Base-by-base conservation (phyloP, 2,329 filamentous ascomycete genomes). In the Emergomyces africanus region DNA sequence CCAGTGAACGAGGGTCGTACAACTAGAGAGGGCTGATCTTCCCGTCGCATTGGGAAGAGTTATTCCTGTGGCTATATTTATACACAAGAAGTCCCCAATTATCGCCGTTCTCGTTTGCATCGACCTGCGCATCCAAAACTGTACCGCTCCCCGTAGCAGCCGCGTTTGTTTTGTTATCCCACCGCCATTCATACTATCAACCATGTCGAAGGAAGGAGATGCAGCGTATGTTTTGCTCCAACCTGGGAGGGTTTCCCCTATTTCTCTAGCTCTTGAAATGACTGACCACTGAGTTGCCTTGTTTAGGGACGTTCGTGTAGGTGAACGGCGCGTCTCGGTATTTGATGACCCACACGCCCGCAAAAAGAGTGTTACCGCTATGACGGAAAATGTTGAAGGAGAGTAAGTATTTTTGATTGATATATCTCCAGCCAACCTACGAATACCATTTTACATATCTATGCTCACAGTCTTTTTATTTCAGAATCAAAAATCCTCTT, bases 401-500 rank as follows among this genome's bases (percentile, higher is more conserved):
- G 69, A 71, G 70, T 72, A 58, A 61, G 69, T 66, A 49, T 20
- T 23, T 30, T 23, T 33, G 23, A 10, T 25, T 33, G 6, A 35
- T 18, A n/a, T 14, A n/a, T 25, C 3, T 54, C 9, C 30, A 54
- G 35, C 35, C 35, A 14, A n/a, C 28, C 28, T 18, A 25, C 30
- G 14, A n/a, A 15, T 54, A 14, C 6, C n/a, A 12, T 50, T 60
- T 20, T 30, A 30, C 15, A 12, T 5, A 25, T 60, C 59, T n/a
- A 28, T 15, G 30, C 42, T 59, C n/a, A 46, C 18, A 18, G 56
- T 20, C 8, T 30, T 37, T 37, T 23, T 20, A 15, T 41, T 60
- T 51, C 53, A 78, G 75, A 61, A 77, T 67, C 60, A 65, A 65
- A 58, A 71, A 71, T 51, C 69, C 69, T 58, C 63, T 71, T 5